A percentile compares a stretch with the other conserved stretches of the same genome.
Evolutionary conservation across 164 flowering plant genomes (phyloP).

Genomic region (Annona cherimola): DNA sequence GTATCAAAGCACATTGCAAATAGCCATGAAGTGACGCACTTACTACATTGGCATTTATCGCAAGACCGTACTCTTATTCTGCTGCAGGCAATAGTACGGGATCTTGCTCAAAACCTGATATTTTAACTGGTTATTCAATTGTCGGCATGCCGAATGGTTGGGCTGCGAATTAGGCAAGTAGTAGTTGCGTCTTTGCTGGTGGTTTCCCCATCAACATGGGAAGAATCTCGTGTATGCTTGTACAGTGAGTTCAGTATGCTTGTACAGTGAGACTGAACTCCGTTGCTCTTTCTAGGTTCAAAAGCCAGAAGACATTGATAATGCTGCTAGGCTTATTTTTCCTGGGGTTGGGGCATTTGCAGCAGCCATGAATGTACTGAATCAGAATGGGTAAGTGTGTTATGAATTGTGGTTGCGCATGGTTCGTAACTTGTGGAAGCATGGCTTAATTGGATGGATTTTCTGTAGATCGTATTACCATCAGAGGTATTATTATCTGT

Average conservation of each 20-base stretch:
- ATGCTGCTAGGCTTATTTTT: conserved; percentile 77
- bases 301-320: conserved; percentile 75
- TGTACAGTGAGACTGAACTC: neutral
- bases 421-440: neutral
- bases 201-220: neutral
- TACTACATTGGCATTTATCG: too few species aligned
- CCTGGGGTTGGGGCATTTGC: conserved; percentile 99
- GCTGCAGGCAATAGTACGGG: too few species aligned
- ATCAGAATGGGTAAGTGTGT: conserved; percentile 50
- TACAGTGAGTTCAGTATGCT: too few species aligned
- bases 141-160: too few species aligned
- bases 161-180: too few species aligned
- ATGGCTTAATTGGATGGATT: neutral
- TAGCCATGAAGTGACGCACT: neutral
- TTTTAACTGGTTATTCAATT: too few species aligned
- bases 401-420: neutral
- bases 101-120: too few species aligned
- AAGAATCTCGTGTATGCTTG: neutral
- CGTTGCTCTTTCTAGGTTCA: conserved; percentile 47
- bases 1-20: neutral
- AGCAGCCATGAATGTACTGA: conserved; percentile 80
- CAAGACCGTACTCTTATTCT: too few species aligned
- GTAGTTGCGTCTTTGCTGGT: too few species aligned
- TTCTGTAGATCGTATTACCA: neutral
- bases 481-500: neutral